These are phyloP conservation scores for Lactarius quietus DNA, from an alignment of 768 basidiomycete species.

Conservation along the genomic window DNA sequence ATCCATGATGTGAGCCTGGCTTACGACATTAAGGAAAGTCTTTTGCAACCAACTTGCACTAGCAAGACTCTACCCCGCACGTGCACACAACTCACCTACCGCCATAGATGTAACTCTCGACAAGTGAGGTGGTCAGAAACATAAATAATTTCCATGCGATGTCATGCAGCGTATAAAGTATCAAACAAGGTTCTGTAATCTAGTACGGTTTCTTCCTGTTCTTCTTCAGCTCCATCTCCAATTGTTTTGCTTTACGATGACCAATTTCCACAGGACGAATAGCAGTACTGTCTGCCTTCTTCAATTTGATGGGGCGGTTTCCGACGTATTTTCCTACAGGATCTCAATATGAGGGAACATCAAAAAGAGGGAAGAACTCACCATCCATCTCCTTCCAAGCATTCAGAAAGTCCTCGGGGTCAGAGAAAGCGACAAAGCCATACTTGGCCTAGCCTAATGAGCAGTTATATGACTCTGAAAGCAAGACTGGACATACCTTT, in stretches of 20 bases:
- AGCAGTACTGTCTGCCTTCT: constrained; percentile 85
- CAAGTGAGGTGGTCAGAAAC: background rate
- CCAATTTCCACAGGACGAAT: constrained; percentile 93
- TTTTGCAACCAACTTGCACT: background rate
- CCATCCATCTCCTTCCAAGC: constrained; percentile 99
- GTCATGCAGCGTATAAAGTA: background rate
- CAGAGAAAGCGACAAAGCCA: constrained; percentile 96
- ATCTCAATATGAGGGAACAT: constrained; percentile 13
- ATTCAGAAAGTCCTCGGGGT: constrained; percentile 96
- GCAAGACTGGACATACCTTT: constrained; percentile 56
- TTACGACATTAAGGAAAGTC: background rate
- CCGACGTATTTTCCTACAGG: constrained; percentile 92
- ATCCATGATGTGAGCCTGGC: constrained; percentile 37
- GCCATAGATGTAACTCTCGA: no score
- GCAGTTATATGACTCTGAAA: constrained; percentile 10
- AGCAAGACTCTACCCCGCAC: background rate
- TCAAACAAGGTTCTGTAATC: background rate
- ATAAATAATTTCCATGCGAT: background rate
- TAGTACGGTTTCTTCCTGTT: constrained; percentile 81
- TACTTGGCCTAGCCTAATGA: constrained; percentile 71
- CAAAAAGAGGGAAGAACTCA: constrained; percentile 35
- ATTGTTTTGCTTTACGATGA: constrained; percentile 82
- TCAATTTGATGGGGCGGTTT: constrained; percentile 93
- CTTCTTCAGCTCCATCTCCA: constrained; percentile 91
- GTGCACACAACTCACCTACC: background rate